Conservation (phyloP, 495 filamentous ascomycete genomes). For the Podospora didyma region DNA sequence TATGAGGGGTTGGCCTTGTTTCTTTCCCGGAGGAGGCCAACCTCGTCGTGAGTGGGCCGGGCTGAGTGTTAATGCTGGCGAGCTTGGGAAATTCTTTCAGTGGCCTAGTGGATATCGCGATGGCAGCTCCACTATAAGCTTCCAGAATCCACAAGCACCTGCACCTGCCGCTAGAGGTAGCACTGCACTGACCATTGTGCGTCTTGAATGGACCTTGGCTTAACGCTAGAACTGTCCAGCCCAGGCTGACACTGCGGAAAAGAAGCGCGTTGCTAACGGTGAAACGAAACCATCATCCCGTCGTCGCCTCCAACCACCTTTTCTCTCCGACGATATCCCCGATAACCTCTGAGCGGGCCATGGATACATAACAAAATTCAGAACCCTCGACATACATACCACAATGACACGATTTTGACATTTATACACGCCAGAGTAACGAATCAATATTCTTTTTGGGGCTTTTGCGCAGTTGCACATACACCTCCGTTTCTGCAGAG, state of each 20-base stretch:
- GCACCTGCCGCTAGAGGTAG: no score
- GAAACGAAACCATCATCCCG: no score
- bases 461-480: neutral
- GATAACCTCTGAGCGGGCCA: no score
- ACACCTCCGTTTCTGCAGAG: neutral
- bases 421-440: no score
- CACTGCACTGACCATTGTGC: no score
- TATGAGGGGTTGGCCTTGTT: neutral
- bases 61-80: neutral
- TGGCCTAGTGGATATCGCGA: neutral
- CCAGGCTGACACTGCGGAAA: neutral
- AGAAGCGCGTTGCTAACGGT: no score
- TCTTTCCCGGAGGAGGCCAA: neutral
- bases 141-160: neutral
- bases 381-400: no score
- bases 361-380: neutral
- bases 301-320: no score
- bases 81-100: neutral
- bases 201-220: no score
- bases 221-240: no score
- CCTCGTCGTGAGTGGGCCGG: neutral
- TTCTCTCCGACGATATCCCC: no score
- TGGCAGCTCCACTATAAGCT: neutral
- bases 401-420: slow-evolving; percentile 9
- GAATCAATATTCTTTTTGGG: no score